Base-by-base conservation (phyloP, 2,329 filamentous ascomycete genomes). In the Apiospora sp. region DNA sequence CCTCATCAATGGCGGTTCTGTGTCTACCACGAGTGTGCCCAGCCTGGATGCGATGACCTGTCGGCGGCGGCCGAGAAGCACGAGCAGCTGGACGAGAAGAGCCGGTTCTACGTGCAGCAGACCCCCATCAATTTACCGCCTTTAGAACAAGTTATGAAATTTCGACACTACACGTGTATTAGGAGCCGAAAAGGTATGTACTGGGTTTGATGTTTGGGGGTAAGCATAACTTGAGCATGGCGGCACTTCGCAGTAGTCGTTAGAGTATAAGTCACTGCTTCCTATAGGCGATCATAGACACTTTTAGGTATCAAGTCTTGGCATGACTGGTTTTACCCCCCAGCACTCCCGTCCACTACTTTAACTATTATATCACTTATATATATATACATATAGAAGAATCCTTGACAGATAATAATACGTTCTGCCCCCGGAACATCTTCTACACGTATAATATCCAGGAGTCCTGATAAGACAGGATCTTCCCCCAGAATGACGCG, bases 401-500 rank as follows among this genome's bases (percentile, higher is more conserved):
- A 22, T n/a, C n/a, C 22, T 6, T 24, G 24, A 27, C 13, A 14
- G 37, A 7, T 10, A 5, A 51, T 13, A 27, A 51, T 24, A n/a
- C 6, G 3, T 27, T 19, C 54, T 5, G 30, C 12, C 30, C 54
- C 22, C 30, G 30, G 16, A 12, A 37, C 30, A 61, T 37, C 1
- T 37, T 61, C 30, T 61, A 49, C 22, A 48, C 44, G 44, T 22
- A 48, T 49, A 37, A n/a, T 30, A 49, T 27, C 19, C 16, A 37
- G 7, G 30, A 48, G 27, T 27, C 44, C 44, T 37, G 22, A 37
- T 19, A 24, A 34, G 44, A 69, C 67, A 46, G 67, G 19, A 49
- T 69, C 44, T 4, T 49, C 49, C 16, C 14, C 43, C 24, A 37
- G 44, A 24, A 69, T 69, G 67, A 69, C 67, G 44, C 67, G 44